Conservation (phyloP, 140 eudicot genomes). For the Erigeron philadelphicus region DNA sequence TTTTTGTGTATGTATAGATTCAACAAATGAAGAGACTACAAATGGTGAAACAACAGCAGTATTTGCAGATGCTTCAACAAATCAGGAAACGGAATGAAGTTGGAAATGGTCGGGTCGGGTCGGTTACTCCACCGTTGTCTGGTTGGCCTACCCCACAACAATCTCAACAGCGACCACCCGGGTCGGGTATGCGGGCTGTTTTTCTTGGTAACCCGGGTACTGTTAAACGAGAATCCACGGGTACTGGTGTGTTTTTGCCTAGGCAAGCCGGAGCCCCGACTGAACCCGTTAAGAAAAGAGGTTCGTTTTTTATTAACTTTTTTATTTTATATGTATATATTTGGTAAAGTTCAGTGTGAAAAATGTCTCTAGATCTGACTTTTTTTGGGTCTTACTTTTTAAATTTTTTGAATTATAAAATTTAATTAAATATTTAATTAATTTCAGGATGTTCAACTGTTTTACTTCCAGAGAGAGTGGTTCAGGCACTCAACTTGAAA, state of each 20-base stretch:
- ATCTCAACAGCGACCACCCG: constrained; percentile 39
- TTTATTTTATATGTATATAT: neutral
- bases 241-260: constrained; percentile 90
- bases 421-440: neutral
- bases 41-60: constrained; percentile 45
- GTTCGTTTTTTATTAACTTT: constrained; percentile 21
- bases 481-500: constrained; percentile 59
- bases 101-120: constrained; percentile 10
- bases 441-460: constrained; percentile 73
- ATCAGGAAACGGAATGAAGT: neutral
- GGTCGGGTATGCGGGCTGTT: constrained; percentile 68
- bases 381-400: too few species aligned
- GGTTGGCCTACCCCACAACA: constrained; percentile 72
- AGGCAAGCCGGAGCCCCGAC: constrained; percentile 52
- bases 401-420: too few species aligned
- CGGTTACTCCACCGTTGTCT: constrained; percentile 20
- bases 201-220: constrained; percentile 50
- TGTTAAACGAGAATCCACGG: constrained; percentile 58
- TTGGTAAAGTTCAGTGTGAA: neutral
- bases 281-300: constrained; percentile 59
- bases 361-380: constrained; percentile 22
- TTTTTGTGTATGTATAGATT: constrained; percentile 28
- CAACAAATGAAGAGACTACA: constrained; percentile 50
- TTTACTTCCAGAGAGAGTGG: constrained; percentile 68
- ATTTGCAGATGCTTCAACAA: constrained; percentile 31